Percentiles rank a stretch among this genome's conserved stretches.
Evolutionary conservation across 306 rosid genomes (phyloP).

Genomic region (Oemleria cerasiformis): DNA sequence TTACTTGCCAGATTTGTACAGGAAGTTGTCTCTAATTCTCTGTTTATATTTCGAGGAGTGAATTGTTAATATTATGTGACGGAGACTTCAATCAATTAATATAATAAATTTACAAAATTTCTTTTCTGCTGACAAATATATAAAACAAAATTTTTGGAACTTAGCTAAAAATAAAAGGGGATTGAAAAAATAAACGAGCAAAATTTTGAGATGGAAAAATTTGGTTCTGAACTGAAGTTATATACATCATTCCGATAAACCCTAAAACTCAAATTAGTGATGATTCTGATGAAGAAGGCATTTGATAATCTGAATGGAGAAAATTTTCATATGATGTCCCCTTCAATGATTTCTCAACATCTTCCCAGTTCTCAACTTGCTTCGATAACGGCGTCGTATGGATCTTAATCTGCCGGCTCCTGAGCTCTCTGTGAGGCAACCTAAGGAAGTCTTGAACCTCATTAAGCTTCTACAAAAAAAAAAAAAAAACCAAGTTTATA

Average conservation of each 20-base stretch:
- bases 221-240: background rate
- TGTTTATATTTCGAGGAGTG: no score
- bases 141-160: background rate
- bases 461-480: slow-evolving; percentile 39
- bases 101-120: background rate
- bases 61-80: no score
- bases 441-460: slow-evolving; percentile 61
- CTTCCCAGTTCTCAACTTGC: slow-evolving; percentile 64
- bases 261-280: background rate
- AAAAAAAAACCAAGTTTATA: background rate
- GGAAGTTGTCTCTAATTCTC: no score
- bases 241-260: background rate
- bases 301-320: slow-evolving; percentile 25
- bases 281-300: background rate
- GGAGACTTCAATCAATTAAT: background rate
- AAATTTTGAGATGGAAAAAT: background rate
- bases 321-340: slow-evolving; percentile 46
- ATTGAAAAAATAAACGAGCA: no score
- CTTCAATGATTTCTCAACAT: slow-evolving; percentile 33
- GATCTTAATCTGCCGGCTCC: slow-evolving; percentile 59
- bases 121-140: background rate
- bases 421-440: slow-evolving; percentile 46
- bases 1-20: background rate
- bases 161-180: no score
- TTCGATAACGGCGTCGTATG: slow-evolving; percentile 46